Evolutionary conservation across 2,329 filamentous ascomycete genomes (phyloP), one percentile per base, ranked within the genome.

Genomic region (Colletotrichum sp.): DNA sequence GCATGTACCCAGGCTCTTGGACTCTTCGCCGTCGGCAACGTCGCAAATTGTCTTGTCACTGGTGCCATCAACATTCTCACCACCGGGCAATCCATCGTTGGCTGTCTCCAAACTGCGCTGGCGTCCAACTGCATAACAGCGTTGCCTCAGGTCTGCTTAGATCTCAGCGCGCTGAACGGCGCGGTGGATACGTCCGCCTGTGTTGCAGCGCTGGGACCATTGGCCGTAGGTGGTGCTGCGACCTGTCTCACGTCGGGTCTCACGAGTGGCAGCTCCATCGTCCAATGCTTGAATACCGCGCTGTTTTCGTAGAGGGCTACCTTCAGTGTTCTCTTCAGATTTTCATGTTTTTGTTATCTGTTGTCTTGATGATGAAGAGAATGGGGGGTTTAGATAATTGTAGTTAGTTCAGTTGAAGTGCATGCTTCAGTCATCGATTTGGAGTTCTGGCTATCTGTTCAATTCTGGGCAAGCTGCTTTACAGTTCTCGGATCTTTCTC

Each of bases 351-450:
- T 44, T 13, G 11, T 49, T 13, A 22, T 49, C 11, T 22, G 3
- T 49, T 1, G 2, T 22, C 11, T 49, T 22, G 0, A 2, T 22
- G 1, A 22, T 49, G 19, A 1, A n/a, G 6, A 4, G n/a, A 6
- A 22, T 49, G 44, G 4, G 6, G 2, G 11, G n/a, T 9, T 44
- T 49, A n/a, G 6, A 7, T n/a, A 22, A 1, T 49, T 22, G 11
- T 2, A 49, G 2, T 13, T 2, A 22, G n/a, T 22, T 1, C 2
- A 1, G 44, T 49, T 49, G 11, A 49, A 12, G 11, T 1, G 39
- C 2, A 19, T 49, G 4, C n/a, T 3, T 49, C 11, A 7, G n/a
- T 49, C 1, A 12, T 22, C 2, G 9, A 1, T 6, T 49, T 49
- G 19, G 44, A 49, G 19, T 49, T 22, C 8, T 49, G 19, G 19